Conservation (phyloP, 306 rosid genomes). For the Lotus japonicus region DNA sequence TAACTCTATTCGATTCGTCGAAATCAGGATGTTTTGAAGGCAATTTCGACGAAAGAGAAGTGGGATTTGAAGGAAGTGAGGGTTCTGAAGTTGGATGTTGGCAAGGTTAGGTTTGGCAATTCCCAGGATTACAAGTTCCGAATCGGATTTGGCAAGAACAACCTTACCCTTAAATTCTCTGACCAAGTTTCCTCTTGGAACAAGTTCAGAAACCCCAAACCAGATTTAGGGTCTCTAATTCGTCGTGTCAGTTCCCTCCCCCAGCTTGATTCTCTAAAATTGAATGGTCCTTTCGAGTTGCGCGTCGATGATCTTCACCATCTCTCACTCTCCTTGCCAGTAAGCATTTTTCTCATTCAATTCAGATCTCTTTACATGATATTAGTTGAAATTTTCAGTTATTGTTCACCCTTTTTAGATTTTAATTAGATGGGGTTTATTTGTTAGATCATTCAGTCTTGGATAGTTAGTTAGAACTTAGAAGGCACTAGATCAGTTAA, state of each 20-base stretch:
- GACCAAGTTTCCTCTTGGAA: constrained; percentile 63
- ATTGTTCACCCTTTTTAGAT: no score
- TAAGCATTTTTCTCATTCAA: constrained; percentile 13
- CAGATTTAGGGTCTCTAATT: constrained; percentile 49
- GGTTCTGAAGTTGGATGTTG: constrained; percentile 47
- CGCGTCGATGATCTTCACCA: constrained; percentile 31
- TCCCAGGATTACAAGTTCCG: constrained; percentile 44
- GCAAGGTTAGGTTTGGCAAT: constrained; percentile 48
- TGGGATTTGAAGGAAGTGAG: constrained; percentile 47
- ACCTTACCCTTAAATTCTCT: constrained; percentile 38
- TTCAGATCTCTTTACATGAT: constrained; percentile 9
- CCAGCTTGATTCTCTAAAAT: constrained; percentile 45
- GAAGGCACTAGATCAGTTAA: no score
- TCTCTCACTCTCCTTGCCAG: constrained; percentile 58
- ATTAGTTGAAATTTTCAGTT: no score
- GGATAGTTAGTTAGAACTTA: no score
- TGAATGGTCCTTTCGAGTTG: constrained; percentile 75
- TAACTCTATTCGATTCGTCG: neutral
- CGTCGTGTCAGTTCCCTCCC: constrained; percentile 38
- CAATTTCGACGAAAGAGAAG: constrained; percentile 48
- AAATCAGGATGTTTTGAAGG: constrained; percentile 64
- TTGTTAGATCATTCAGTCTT: no score
- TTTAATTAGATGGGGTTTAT: neutral
- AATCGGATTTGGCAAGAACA: constrained; percentile 47
- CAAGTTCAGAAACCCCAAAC: constrained; percentile 32